phyloP scores from a whole-genome alignment of 1,284 basidiomycete genomes.

The Sporisorium scitamineum region DNA sequence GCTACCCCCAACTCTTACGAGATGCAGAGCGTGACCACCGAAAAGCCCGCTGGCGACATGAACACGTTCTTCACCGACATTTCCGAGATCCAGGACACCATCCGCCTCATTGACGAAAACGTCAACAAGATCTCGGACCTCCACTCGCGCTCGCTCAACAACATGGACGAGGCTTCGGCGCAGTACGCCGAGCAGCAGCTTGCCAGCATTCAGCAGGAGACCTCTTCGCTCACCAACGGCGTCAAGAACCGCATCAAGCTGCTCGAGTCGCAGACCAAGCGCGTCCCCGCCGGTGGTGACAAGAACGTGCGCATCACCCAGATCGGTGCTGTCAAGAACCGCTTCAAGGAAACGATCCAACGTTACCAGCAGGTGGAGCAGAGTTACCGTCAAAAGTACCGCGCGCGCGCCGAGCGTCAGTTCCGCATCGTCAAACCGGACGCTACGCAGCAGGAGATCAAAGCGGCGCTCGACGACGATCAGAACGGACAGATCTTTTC shows the following conservation, averaged over 20 bases:
- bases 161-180: constrained; percentile 68
- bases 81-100: constrained; percentile 64
- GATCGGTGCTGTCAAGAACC: constrained; percentile 74
- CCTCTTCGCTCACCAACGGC: constrained; percentile 63
- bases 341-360: constrained; percentile 72
- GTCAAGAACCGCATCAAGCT: constrained; percentile 67
- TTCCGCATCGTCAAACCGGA: constrained; percentile 93
- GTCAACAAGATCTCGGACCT: constrained; percentile 67
- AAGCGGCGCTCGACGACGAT: constrained; percentile 79
- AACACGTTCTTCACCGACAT: constrained; percentile 66
- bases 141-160: constrained; percentile 67
- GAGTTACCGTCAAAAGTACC: constrained; percentile 90
- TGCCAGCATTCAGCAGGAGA: constrained; percentile 56
- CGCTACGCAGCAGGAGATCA: constrained; percentile 85
- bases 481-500: constrained; percentile 83
- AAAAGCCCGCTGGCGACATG: constrained; percentile 53
- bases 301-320: constrained; percentile 70
- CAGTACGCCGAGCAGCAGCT: constrained; percentile 66
- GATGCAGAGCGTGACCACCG: constrained; percentile 52
- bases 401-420: constrained; percentile 93
- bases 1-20: constrained; percentile 47
- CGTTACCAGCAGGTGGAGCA: constrained; percentile 88
- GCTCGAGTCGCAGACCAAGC: constrained; percentile 59
- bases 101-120: constrained; percentile 66
- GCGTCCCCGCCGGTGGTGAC: constrained; percentile 61